Percentiles rank a stretch among this genome's conserved stretches.
Evolutionary conservation across 176 grass and related monocot species (phyloP).

Genomic region (Coix lacrymajobi): DNA sequence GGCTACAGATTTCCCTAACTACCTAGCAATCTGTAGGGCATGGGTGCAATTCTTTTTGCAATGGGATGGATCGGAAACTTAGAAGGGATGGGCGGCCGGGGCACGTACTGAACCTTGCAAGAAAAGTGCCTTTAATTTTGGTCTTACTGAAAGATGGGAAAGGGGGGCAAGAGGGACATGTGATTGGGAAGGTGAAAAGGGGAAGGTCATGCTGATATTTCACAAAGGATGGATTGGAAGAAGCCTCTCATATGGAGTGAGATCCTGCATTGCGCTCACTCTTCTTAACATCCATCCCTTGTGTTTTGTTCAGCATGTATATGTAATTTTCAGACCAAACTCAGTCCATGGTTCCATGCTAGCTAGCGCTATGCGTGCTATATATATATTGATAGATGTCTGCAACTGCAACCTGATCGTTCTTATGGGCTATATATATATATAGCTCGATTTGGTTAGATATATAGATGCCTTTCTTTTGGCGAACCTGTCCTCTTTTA

Average conservation of each 20-base stretch:
- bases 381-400: background rate
- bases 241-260: background rate
- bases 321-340: background rate
- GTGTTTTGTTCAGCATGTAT: background rate
- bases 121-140: slow-evolving; percentile 32
- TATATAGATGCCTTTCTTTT: background rate
- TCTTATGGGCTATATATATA: background rate
- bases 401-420: background rate
- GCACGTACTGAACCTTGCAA: slow-evolving; percentile 3
- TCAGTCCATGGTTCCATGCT: background rate
- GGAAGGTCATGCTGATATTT: background rate
- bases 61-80: slow-evolving; percentile 13
- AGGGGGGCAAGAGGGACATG: slow-evolving; percentile 8
- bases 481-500: background rate
- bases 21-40: slow-evolving; percentile 33
- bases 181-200: slow-evolving; percentile 29
- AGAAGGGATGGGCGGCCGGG: slow-evolving; percentile 43
- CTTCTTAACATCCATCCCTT: background rate
- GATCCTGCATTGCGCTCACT: slow-evolving; percentile 16
- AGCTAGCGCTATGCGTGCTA: background rate
- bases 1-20: slow-evolving; percentile 18
- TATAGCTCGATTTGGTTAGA: slow-evolving; percentile 17
- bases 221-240: slow-evolving; percentile 1
- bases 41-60: slow-evolving; percentile 37
- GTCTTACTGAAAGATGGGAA: slow-evolving; percentile 24